These are phyloP conservation scores for Colletotrichum aenigma DNA, from an alignment of 2,329 filamentous ascomycete species.

Conservation along the genomic window DNA sequence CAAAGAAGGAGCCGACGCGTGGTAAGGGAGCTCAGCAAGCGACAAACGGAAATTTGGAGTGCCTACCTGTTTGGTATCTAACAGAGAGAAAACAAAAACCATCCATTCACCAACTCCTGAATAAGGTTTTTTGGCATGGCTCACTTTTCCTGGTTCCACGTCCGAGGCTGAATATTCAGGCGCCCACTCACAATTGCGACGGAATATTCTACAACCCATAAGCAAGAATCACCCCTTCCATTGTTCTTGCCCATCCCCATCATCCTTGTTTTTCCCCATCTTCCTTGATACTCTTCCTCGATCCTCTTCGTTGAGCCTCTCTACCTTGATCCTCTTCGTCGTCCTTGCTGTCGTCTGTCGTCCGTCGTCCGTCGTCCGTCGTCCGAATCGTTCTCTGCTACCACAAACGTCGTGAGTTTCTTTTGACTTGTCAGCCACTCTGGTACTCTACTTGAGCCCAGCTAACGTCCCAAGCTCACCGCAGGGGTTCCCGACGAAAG, in stretches of 20 bases:
- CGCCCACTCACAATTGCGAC: not conserved
- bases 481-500: no score
- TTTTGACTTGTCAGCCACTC: not conserved
- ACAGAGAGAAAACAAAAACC: no score
- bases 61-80: not conserved
- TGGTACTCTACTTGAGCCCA: no score
- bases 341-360: not conserved
- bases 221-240: no score
- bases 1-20: not conserved
- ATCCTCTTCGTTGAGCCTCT: no score
- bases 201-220: not conserved
- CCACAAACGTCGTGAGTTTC: not conserved
- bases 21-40: not conserved
- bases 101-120: not conserved
- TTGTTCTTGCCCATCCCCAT: not conserved
- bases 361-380: not conserved
- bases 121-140: rapidly evolving
- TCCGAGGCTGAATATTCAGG: not conserved
- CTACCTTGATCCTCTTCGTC: not conserved
- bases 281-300: no score
- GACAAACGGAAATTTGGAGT: not conserved
- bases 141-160: not conserved
- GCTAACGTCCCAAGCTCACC: no score
- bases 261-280: not conserved
- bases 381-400: not conserved